phyloP scores from a whole-genome alignment of 495 filamentous ascomycete species.

The Podospora pseudoanserina region DNA sequence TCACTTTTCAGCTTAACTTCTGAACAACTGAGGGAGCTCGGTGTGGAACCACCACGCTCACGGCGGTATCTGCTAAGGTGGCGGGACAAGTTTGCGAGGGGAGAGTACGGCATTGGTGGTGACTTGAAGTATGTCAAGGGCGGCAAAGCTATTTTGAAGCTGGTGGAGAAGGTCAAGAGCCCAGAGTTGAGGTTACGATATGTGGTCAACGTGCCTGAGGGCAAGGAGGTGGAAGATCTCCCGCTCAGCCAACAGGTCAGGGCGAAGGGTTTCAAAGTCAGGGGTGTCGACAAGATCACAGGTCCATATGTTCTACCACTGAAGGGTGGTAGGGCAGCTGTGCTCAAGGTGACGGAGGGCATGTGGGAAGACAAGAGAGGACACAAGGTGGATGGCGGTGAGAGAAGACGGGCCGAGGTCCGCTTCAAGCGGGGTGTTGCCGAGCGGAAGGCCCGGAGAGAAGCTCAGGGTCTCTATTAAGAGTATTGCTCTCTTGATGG shows the following conservation, averaged over 20 bases:
- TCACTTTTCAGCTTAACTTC: constrained; percentile 78
- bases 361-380: constrained; percentile 85
- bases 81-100: constrained; percentile 76
- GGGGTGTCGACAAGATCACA: constrained; percentile 59
- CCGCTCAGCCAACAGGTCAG: constrained; percentile 43
- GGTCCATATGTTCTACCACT: constrained; percentile 66
- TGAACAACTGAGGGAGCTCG: constrained; percentile 70
- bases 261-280: constrained; percentile 62
- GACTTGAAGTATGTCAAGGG: constrained; percentile 69
- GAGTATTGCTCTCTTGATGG: neutral
- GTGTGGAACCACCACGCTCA: constrained; percentile 78
- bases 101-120: constrained; percentile 72
- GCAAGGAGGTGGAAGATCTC: constrained; percentile 44
- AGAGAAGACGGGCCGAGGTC: constrained; percentile 81
- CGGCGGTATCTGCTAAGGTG: constrained; percentile 81
- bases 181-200: constrained; percentile 24
- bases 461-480: constrained; percentile 31
- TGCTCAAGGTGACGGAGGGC: constrained; percentile 68
- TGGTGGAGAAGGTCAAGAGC: constrained; percentile 56
- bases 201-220: constrained; percentile 70
- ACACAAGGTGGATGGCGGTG: constrained; percentile 92
- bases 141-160: constrained; percentile 64
- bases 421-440: constrained; percentile 53
- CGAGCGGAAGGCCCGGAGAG: constrained; percentile 45
- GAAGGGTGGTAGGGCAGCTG: constrained; percentile 58